Conservation (phyloP, 2,329 filamentous ascomycete genomes). For the Penicillium sclerotigenum region DNA sequence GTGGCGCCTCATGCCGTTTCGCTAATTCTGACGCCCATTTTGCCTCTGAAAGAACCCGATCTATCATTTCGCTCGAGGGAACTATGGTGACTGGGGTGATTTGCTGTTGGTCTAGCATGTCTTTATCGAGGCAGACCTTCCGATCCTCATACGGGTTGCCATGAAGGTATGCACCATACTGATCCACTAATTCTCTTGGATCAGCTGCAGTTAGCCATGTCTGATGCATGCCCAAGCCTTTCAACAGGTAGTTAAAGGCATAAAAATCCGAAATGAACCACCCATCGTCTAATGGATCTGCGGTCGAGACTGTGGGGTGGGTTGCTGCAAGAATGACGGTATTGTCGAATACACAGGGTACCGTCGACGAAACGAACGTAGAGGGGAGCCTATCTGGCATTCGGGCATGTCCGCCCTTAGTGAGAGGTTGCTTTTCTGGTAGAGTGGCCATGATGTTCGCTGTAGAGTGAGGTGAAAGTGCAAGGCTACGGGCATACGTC, state of each 20-base stretch:
- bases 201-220: slow-evolving; percentile 5
- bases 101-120: background rate
- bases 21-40: background rate
- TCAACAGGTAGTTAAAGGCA: slow-evolving; percentile 2
- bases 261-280: slow-evolving; percentile 11
- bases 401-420: background rate
- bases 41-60: background rate
- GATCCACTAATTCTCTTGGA: background rate
- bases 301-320: background rate
- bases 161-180: background rate
- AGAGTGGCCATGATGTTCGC: background rate
- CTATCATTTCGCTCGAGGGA: background rate
- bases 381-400: background rate
- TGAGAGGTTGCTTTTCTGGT: background rate
- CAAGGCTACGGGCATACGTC: too few relatives aligned
- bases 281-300: background rate
- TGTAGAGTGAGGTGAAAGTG: background rate
- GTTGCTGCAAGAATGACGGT: slow-evolving; percentile 3
- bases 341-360: background rate
- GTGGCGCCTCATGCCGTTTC: background rate
- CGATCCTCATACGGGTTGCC: background rate
- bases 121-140: background rate
- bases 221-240: background rate
- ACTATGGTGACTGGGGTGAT: background rate
- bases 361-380: background rate